phyloP scores from a whole-genome alignment of 1,284 basidiomycete genomes.

The Ceratobasidium sp. region DNA sequence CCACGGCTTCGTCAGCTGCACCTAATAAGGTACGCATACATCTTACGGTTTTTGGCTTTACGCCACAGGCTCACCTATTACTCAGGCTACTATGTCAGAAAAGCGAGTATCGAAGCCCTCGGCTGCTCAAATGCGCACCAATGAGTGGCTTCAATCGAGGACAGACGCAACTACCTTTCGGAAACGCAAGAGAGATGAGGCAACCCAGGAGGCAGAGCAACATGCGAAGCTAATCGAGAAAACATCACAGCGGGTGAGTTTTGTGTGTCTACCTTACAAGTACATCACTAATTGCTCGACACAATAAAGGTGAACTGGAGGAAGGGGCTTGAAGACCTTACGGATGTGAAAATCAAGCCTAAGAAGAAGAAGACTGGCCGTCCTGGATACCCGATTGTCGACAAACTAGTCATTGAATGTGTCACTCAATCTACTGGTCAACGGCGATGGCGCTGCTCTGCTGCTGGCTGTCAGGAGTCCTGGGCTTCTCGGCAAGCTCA shows the following conservation, averaged over 20 bases:
- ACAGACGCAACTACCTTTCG: background rate
- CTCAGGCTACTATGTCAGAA: background rate
- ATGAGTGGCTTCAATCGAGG: background rate
- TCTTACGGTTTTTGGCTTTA: too few relatives aligned
- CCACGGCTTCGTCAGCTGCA: background rate
- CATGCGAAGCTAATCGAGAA: background rate
- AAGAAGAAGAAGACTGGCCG: background rate
- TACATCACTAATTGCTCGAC: too few relatives aligned
- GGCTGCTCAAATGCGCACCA: background rate
- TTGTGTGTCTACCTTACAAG: background rate
- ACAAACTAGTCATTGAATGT: too few relatives aligned
- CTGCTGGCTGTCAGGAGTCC: constrained; percentile 15
- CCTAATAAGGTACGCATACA: too few relatives aligned
- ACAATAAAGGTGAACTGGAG: background rate
- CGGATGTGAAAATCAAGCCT: background rate
- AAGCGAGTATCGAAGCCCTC: background rate
- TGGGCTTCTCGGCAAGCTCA: background rate
- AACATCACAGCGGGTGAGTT: background rate
- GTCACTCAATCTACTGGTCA: too few relatives aligned
- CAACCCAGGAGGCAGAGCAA: background rate
- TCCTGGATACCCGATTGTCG: too few relatives aligned
- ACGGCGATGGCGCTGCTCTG: background rate
- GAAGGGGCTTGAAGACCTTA: background rate
- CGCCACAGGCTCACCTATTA: too few relatives aligned
- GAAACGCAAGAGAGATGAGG: background rate